A percentile compares a stretch with the other conserved stretches of the same genome.
Conservation (phyloP, 148 eudicot species). For the Spergularia bocconei region DNA sequence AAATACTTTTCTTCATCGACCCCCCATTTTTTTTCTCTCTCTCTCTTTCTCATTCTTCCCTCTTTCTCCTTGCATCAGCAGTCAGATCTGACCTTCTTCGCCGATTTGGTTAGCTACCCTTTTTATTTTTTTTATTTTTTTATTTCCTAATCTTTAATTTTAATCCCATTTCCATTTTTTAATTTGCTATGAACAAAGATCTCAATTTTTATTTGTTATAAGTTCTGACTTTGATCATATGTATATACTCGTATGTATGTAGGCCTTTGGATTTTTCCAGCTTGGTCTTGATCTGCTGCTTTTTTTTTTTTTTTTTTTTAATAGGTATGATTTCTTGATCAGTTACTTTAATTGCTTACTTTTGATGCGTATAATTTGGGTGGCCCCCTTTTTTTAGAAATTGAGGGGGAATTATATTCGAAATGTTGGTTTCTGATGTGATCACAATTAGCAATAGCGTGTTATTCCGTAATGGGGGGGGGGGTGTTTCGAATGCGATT, state of each 20-base stretch:
- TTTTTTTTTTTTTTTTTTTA: too few relatives aligned
- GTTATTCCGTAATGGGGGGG: neutral
- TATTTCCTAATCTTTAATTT: neutral
- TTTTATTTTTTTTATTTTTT: neutral
- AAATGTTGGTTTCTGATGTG: conserved; percentile 2
- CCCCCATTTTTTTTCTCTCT: neutral
- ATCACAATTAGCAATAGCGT: neutral
- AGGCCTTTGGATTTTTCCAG: neutral
- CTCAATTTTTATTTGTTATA: neutral
- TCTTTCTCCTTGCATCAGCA: neutral
- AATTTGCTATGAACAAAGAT: neutral
- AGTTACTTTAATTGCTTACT: neutral
- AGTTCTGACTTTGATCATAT: neutral
- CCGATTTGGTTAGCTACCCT: conserved; percentile 8
- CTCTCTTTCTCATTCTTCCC: neutral
- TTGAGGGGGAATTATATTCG: neutral
- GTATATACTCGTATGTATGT: neutral
- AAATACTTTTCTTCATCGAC: too few relatives aligned
- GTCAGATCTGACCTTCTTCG: conserved; percentile 18
- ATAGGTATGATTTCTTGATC: neutral
- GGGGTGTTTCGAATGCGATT: neutral
- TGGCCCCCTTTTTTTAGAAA: neutral
- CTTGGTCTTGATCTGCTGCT: conserved; percentile 18
- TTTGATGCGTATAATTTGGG: neutral
- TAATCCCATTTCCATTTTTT: neutral